Conservation (phyloP, 2,329 filamentous ascomycete species). For the Fusarium setosum region DNA sequence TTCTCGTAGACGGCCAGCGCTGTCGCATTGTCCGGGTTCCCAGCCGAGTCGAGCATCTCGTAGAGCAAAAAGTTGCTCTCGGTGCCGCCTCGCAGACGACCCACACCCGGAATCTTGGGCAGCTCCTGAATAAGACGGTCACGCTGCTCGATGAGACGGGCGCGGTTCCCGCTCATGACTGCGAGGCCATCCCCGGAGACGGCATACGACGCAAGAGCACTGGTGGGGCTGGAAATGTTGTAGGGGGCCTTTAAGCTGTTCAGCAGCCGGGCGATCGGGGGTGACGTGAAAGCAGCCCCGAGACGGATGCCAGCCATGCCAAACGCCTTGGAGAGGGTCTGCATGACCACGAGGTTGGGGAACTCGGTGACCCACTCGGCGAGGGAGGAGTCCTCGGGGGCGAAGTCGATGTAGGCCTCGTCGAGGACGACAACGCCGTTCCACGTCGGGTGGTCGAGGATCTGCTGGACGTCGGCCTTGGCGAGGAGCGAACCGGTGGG, state of each 20-base stretch:
- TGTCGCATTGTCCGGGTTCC: conserved; percentile 80
- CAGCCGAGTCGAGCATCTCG: conserved; percentile 81
- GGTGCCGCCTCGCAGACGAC: conserved; percentile 81
- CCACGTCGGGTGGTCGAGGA: conserved; percentile 91
- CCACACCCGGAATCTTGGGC: conserved; percentile 80
- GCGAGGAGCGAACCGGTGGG: conserved; percentile 84
- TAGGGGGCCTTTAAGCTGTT: conserved; percentile 97
- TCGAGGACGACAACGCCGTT: conserved; percentile 95
- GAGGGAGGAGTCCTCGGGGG: conserved; percentile 78
- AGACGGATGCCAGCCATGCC: conserved; percentile 93
- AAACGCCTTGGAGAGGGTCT: conserved; percentile 98
- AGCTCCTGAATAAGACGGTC: conserved; percentile 80
- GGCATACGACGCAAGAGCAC: conserved; percentile 80
- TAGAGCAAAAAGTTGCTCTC: conserved; percentile 92
- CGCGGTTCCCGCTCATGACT: conserved; percentile 77
- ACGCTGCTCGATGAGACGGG: conserved; percentile 79
- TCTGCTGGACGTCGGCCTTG: conserved; percentile 77
- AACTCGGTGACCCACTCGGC: conserved; percentile 93
- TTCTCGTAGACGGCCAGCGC: conserved; percentile 86
- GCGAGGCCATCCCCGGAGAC: conserved; percentile 74
- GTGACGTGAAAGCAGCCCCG: conserved; percentile 83
- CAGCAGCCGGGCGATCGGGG: conserved; percentile 80
- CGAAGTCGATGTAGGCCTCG: conserved; percentile 97
- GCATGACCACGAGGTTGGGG: conserved; percentile 97
- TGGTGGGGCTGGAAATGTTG: conserved; percentile 91